Evolutionary conservation across 306 rosid genomes (phyloP), one percentile per base, ranked within the genome.

Genomic region (Pyrus bretschneideri): DNA sequence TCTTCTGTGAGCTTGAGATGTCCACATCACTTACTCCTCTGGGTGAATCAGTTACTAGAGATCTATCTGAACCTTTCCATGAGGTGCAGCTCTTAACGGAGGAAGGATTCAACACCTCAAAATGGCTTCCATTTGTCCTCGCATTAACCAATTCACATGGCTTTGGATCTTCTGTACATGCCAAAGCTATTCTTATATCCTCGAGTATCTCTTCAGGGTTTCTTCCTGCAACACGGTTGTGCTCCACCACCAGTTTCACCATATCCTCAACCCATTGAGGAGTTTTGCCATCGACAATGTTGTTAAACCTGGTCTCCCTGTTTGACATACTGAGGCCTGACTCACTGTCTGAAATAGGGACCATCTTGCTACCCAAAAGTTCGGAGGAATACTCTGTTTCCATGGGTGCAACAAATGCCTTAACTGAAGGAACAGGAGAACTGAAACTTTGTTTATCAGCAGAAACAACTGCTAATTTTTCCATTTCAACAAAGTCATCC

Each of bases 401-500:
- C 67, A 80, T 75, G 82, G 86, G 78, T 71, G 71, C 75, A 77
- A 70, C 81, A 31, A 62, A 76, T 71, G 84, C 87, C 70, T 74
- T 59, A 68, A 70, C 79, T 70, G 72, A 81, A 82, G 89, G 86
- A 82, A 74, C 75, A 66, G 31, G 71, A 29, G 90, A 71, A 31
- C 31, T 69, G 51, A 77, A 86, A 65, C 79, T 46, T 69, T 68
- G 73, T 69, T 84, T 91, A 65, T 89, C 90, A 51, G 81, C 87
- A 72, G 91, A 85, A 61, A 81, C 93, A 46, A 93, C 84, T 25
- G 98, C 97, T 57, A 93, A 71, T 73, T 90, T 93, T 86, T 93
- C 98, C 98, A 91, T 93, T 87, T 93, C 98, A 82, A 85, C 87
- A 58, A 93, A 93, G 84, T 93, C 98, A 65, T 93, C 98, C 97